phyloP scores from a whole-genome alignment of 352 stramenopile genomes.

The Pythium dissotocum region DNA sequence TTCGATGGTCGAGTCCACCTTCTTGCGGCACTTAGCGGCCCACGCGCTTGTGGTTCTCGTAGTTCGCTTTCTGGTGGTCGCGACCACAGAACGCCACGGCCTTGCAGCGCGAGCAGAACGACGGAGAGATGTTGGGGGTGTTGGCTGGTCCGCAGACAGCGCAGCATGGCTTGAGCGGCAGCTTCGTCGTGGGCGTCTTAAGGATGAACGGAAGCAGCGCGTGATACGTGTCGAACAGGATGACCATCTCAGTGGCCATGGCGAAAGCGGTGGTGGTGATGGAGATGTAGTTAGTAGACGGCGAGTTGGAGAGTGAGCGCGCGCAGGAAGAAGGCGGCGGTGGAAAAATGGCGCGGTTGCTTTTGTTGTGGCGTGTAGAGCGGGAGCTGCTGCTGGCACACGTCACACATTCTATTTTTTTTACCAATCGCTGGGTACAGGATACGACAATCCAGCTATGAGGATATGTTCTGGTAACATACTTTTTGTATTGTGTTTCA shows the following conservation, averaged over 20 bases:
- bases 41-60: slow-evolving; percentile 9
- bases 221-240: background rate
- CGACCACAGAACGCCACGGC: slow-evolving; percentile 17
- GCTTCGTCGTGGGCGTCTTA: background rate
- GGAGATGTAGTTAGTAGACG: background rate
- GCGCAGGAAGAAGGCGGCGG: too few relatives aligned
- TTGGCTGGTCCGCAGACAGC: background rate
- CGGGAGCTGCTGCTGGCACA: too few relatives aligned
- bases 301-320: background rate
- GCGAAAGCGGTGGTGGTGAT: too few relatives aligned
- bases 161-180: background rate
- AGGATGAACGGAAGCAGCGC: background rate
- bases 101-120: slow-evolving; percentile 19
- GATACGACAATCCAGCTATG: too few relatives aligned
- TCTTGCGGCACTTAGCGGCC: slow-evolving; percentile 3
- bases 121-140: too few relatives aligned
- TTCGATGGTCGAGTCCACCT: background rate
- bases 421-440: too few relatives aligned
- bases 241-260: background rate
- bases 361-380: too few relatives aligned
- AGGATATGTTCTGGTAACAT: too few relatives aligned
- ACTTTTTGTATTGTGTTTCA: too few relatives aligned
- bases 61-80: slow-evolving; percentile 18
- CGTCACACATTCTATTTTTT: too few relatives aligned
- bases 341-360: too few relatives aligned